Conservation (phyloP, 179 eudicot genomes). For the Actinidia chinensis region DNA sequence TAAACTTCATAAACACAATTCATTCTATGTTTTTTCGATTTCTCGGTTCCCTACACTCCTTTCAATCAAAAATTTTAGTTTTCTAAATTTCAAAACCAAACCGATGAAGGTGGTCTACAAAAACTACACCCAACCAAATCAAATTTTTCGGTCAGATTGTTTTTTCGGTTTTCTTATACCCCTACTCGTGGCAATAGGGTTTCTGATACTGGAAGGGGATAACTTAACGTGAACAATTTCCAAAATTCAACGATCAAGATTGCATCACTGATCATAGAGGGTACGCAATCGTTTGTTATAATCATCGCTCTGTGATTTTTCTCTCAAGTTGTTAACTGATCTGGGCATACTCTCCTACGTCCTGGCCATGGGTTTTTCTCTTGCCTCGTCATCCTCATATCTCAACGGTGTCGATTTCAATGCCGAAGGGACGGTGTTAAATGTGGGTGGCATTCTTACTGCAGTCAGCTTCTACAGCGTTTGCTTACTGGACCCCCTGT, state of each 20-base stretch:
- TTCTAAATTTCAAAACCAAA: too few species aligned
- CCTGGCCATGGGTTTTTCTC: conserved; percentile 39
- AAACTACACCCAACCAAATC: too few species aligned
- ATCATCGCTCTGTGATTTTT: conserved; percentile 26
- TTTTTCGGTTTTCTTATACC: conserved; percentile 34
- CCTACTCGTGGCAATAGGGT: conserved; percentile 31
- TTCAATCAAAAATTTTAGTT: too few species aligned
- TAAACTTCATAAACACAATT: not conserved
- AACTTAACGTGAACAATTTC: conserved; percentile 37
- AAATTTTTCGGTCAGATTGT: conserved; percentile 23
- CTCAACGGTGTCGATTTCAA: conserved; percentile 35
- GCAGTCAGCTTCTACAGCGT: conserved; percentile 34
- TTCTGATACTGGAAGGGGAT: conserved; percentile 40
- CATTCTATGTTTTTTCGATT: not conserved
- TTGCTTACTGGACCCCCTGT: conserved; percentile 45
- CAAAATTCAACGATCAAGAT: conserved; percentile 26
- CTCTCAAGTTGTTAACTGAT: conserved; percentile 35
- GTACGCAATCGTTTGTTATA: conserved; percentile 26
- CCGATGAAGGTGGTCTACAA: too few species aligned
- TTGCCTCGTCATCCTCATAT: conserved; percentile 28
- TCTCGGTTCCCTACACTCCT: not conserved
- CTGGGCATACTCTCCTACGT: conserved; percentile 34
- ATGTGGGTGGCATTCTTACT: conserved; percentile 27
- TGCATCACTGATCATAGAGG: conserved; percentile 16
- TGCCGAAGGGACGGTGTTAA: conserved; percentile 18